Conservation (phyloP, 2,329 filamentous ascomycete genomes). For the Talaromyces sp. region DNA sequence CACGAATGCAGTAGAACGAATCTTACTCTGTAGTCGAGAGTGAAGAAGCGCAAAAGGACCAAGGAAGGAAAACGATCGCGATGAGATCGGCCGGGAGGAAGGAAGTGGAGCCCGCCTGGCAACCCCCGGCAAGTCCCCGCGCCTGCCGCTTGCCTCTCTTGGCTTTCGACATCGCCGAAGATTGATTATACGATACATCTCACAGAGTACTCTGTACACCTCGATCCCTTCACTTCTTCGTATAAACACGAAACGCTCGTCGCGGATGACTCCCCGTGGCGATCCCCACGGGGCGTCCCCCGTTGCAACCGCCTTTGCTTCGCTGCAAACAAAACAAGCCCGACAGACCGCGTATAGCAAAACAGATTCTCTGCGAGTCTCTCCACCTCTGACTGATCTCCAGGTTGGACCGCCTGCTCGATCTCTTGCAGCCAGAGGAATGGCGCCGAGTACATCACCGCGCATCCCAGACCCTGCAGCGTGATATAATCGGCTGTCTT, state of each 20-base stretch:
- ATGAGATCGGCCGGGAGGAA: not conserved
- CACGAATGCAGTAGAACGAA: too few relatives aligned
- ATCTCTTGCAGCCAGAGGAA: constrained; percentile 22
- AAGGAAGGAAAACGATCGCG: too few relatives aligned
- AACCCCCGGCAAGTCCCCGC: not conserved
- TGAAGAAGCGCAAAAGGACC: too few relatives aligned
- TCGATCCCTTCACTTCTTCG: too few relatives aligned
- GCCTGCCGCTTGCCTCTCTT: not conserved
- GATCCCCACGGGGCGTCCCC: not conserved
- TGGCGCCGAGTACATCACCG: constrained; percentile 24
- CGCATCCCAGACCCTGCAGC: constrained; percentile 20
- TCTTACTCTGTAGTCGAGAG: too few relatives aligned
- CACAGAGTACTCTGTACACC: too few relatives aligned
- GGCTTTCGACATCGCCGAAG: too few relatives aligned
- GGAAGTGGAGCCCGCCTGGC: not conserved
- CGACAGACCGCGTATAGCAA: constrained; percentile 17
- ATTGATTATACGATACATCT: too few relatives aligned
- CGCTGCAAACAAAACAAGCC: constrained; percentile 15
- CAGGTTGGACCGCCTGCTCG: constrained; percentile 25
- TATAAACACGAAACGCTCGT: too few relatives aligned
- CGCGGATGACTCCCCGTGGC: not conserved
- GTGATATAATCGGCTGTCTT: constrained; percentile 27
- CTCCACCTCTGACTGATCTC: not conserved
- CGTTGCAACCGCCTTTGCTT: constrained; percentile 14
- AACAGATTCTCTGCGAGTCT: not conserved